Base-by-base conservation (phyloP, 495 filamentous ascomycete genomes). In the Neurospora sp. region DNA sequence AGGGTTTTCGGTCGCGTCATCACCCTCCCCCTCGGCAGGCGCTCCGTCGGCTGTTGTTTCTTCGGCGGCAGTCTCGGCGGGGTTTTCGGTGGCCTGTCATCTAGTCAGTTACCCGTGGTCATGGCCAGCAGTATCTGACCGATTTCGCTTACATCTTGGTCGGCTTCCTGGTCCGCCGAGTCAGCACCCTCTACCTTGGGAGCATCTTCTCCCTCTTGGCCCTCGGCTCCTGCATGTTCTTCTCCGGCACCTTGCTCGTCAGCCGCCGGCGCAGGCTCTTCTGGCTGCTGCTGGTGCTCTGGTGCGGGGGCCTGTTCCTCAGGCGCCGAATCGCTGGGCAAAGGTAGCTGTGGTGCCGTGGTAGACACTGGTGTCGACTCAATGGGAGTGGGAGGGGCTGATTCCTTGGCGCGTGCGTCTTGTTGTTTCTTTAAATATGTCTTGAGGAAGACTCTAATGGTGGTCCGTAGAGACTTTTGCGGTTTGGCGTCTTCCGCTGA, bases 371-470 rank as follows among this genome's bases (percentile, higher is more conserved):
- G 74, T 20, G 75, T 81, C 0, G 80, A 76, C 22, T 82, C 81
- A 44, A 84, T 74, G 8, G 86, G 85, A 10, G 85, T 85, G 20
- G 81, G 75, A 1, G 86, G 84, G 3, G 85, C 76, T 5, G 82
- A 78, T 18, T 81, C 80, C 70, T 86, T 92, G 39, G 92, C 86
- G 71, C 87, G 83, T 73, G 81, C 80, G 47, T 84, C 76, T 70
- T 88, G 88, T 42, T 90, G 85, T 79, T 96, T 97, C 85, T 96
- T 97, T 81, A 95, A 92, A 74, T 91, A 91, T 1, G 92, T 95
- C 59, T 91, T 88, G 35, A 99, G 82, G 76, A 96, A 98, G 3
- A 94, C 93, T 74, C 91, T 91, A 70, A 98, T 90, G 2, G 96
- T 98, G 3, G 90, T 93, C 71, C 96, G 90, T 16, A 98, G 85